Conservation (phyloP, 805 yeast species). For the Yarrowia phangngaensis region DNA sequence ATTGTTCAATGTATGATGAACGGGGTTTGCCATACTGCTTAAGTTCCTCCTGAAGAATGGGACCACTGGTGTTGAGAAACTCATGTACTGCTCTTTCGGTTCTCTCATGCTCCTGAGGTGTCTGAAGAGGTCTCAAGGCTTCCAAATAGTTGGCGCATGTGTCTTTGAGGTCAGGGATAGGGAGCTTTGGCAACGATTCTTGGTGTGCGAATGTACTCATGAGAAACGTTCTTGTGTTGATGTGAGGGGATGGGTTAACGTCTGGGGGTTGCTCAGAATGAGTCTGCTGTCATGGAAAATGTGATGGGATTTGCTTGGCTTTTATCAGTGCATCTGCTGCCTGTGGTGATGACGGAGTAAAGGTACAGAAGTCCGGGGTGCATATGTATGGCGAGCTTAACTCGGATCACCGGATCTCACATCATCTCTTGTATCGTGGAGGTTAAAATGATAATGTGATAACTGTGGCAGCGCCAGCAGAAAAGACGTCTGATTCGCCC, state of each 20-base stretch:
- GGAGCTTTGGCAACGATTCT: conserved; percentile 57
- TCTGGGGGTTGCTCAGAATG: too few species aligned
- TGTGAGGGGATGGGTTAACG: too few species aligned
- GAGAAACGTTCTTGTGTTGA: too few species aligned
- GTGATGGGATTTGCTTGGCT: too few species aligned
- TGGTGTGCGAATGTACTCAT: conserved; percentile 56
- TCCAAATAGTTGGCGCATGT: conserved; percentile 65
- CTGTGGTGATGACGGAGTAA: too few species aligned
- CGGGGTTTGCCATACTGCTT: conserved; percentile 58
- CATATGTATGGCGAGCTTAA: conserved; percentile 22
- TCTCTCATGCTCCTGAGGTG: conserved; percentile 60
- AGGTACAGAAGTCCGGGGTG: conserved; percentile 26
- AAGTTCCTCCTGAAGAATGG: conserved; percentile 59
- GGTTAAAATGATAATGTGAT: too few species aligned
- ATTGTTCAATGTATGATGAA: conserved; percentile 84
- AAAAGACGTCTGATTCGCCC: too few species aligned
- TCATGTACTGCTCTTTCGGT: conserved; percentile 57
- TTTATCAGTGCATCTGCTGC: too few species aligned
- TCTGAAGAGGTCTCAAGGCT: conserved; percentile 75
- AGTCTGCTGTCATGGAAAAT: too few species aligned
- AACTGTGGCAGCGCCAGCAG: too few species aligned
- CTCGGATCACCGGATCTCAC: conserved; percentile 21
- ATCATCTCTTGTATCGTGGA: too few species aligned
- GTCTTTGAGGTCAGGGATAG: conserved; percentile 70
- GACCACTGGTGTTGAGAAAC: conserved; percentile 55